Conservation (phyloP, 2,329 filamentous ascomycete species). For the Metarhizium robertsii region DNA sequence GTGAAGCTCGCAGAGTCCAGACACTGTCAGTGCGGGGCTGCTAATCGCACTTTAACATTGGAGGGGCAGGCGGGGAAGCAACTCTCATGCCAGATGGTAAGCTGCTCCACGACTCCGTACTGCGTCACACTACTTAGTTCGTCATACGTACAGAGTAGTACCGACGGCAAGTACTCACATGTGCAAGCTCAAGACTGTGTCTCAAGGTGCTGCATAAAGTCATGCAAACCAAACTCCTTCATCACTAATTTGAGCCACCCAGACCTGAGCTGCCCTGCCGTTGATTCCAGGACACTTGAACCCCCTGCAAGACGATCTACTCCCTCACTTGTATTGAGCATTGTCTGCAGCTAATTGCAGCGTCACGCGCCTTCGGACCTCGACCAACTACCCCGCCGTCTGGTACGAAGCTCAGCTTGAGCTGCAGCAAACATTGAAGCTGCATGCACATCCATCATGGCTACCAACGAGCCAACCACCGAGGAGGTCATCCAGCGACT, state of each 20-base stretch:
- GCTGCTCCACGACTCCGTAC: neutral
- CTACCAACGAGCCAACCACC: conserved; percentile 20
- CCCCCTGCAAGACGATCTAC: neutral
- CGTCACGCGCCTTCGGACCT: neutral
- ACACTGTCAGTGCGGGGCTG: neutral
- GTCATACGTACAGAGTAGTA: too few species aligned
- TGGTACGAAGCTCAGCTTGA: neutral
- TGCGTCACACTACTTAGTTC: too few species aligned
- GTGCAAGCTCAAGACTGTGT: too few species aligned
- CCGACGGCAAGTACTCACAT: too few species aligned
- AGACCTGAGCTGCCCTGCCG: too few species aligned
- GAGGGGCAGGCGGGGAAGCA: neutral
- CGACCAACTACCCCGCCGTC: neutral
- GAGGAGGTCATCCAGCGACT: conserved; percentile 35
- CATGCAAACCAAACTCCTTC: too few species aligned
- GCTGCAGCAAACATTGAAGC: neutral
- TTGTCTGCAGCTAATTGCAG: too few species aligned
- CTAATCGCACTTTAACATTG: neutral
- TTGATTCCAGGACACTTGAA: neutral
- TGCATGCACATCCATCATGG: conserved; percentile 1
- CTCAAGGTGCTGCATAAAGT: too few species aligned
- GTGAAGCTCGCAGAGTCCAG: too few species aligned
- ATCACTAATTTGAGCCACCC: too few species aligned
- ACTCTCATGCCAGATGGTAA: neutral
- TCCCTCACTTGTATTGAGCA: too few species aligned